Percentiles rank a stretch among this genome's conserved stretches.
Evolutionary conservation across 2,329 filamentous ascomycete genomes (phyloP).

Genomic region (Colletotrichum acutatum): DNA sequence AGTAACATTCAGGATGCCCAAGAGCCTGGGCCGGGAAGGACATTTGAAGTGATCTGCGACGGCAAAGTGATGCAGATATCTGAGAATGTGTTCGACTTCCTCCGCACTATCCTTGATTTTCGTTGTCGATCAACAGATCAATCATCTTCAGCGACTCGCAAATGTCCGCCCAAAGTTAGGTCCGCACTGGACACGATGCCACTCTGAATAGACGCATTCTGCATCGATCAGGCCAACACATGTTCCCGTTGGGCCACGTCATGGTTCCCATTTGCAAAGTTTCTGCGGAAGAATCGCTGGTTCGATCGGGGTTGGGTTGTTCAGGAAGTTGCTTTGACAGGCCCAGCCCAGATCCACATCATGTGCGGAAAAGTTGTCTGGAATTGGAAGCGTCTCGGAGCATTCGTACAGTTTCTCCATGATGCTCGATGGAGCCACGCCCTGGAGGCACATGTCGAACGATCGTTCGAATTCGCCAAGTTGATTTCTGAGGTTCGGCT

Average conservation of each 20-base stretch:
- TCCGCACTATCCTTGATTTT: background rate
- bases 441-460: background rate
- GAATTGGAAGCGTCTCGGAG: slow-evolving; percentile 16
- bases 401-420: background rate
- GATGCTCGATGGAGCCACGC: background rate
- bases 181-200: background rate
- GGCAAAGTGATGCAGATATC: background rate
- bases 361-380: slow-evolving; percentile 25
- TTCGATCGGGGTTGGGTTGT: slow-evolving; percentile 39
- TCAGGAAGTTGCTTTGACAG: slow-evolving; percentile 35
- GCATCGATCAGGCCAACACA: slow-evolving; percentile 35
- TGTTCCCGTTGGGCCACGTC: slow-evolving; percentile 1
- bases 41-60: background rate
- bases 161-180: background rate
- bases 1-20: rapidly evolving
- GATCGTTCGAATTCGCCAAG: too few relatives aligned
- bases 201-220: slow-evolving; percentile 37
- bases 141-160: rapidly evolving
- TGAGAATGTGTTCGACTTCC: background rate
- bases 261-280: background rate
- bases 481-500: too few relatives aligned
- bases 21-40: background rate
- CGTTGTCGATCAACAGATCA: background rate
- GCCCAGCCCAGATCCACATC: slow-evolving; percentile 16
- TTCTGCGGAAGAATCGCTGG: background rate